A percentile compares a stretch with the other conserved stretches of the same genome.
These are phyloP conservation scores for Podila epicladia DNA, from an alignment of 192 early-diverging fungal species.

Conservation along the genomic window DNA sequence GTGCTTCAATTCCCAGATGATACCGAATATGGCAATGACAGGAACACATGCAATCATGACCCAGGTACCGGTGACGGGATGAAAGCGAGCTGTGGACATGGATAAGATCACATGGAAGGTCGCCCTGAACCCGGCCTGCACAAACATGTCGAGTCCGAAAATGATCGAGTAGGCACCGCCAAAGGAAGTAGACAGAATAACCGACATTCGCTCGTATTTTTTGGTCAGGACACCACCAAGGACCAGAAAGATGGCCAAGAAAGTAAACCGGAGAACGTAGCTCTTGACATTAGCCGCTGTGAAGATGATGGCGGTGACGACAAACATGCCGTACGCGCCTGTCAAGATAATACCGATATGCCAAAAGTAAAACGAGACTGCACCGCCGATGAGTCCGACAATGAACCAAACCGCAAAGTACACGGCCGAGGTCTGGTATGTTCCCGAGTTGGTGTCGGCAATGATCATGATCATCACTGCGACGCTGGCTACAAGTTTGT, in stretches of 20 bases:
- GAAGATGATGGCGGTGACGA: slow-evolving; percentile 33
- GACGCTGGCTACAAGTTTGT: slow-evolving; percentile 32
- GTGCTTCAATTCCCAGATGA: slow-evolving; percentile 38
- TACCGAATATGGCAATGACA: slow-evolving; percentile 41
- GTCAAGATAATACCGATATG: slow-evolving; percentile 54
- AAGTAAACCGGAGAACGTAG: slow-evolving; percentile 31
- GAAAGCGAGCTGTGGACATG: slow-evolving; percentile 24
- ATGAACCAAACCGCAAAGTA: slow-evolving; percentile 51
- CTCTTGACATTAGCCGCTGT: slow-evolving; percentile 35
- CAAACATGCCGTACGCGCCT: slow-evolving; percentile 50
- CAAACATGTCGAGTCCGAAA: slow-evolving; percentile 56
- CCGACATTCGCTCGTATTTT: slow-evolving; percentile 34
- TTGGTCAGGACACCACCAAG: slow-evolving; percentile 26
- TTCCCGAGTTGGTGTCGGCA: slow-evolving; percentile 19
- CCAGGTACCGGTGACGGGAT: slow-evolving; percentile 35
- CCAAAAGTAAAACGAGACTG: slow-evolving; percentile 48
- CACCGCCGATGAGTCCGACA: slow-evolving; percentile 32
- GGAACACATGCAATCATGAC: slow-evolving; percentile 43
- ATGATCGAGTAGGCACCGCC: slow-evolving; percentile 48
- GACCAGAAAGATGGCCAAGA: slow-evolving; percentile 23
- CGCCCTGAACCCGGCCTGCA: slow-evolving; percentile 32
- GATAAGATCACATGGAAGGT: slow-evolving; percentile 47
- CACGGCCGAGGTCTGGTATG: slow-evolving; percentile 25
- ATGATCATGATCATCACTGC: slow-evolving; percentile 51
- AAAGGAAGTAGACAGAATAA: slow-evolving; percentile 48